These are phyloP conservation scores for Amanita pallidorosea DNA, from an alignment of 768 basidiomycete species.

Conservation along the genomic window DNA sequence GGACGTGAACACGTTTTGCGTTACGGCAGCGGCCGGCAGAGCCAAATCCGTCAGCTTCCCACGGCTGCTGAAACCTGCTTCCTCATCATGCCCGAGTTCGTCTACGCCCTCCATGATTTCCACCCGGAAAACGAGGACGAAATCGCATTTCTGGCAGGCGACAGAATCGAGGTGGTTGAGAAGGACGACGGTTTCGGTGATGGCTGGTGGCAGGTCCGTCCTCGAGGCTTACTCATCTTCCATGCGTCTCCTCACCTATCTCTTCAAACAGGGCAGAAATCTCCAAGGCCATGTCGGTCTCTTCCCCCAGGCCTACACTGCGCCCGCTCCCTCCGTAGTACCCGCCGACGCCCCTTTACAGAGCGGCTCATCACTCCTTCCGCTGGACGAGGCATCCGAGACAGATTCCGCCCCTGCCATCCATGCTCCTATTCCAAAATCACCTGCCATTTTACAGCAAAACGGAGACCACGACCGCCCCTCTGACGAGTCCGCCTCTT, in stretches of 20 bases:
- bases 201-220: slow-evolving; percentile 80
- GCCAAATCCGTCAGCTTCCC: no score
- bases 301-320: slow-evolving; percentile 86
- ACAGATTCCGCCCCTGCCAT: slow-evolving; percentile 22
- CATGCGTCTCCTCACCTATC: neutral
- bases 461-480: slow-evolving; percentile 14
- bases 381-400: slow-evolving; percentile 39
- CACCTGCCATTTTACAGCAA: slow-evolving; percentile 20
- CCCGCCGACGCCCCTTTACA: slow-evolving; percentile 9
- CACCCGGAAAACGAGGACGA: slow-evolving; percentile 92
- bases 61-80: neutral
- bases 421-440: slow-evolving; percentile 25
- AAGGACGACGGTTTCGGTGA: slow-evolving; percentile 89
- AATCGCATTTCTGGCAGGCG: slow-evolving; percentile 73
- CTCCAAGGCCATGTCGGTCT: slow-evolving; percentile 73
- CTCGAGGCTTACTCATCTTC: slow-evolving; percentile 6
- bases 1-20: no score
- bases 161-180: slow-evolving; percentile 83
- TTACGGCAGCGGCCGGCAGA: no score
- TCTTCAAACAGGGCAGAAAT: slow-evolving; percentile 54
- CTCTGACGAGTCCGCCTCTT: neutral
- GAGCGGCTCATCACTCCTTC: slow-evolving; percentile 17
- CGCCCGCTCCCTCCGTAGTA: slow-evolving; percentile 30
- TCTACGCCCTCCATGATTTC: slow-evolving; percentile 85
- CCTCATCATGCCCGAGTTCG: slow-evolving; percentile 60